Percentiles rank a stretch among this genome's conserved stretches.
Evolutionary conservation across 495 filamentous ascomycete genomes (phyloP).

Genomic region (Terfezia claveryi): DNA sequence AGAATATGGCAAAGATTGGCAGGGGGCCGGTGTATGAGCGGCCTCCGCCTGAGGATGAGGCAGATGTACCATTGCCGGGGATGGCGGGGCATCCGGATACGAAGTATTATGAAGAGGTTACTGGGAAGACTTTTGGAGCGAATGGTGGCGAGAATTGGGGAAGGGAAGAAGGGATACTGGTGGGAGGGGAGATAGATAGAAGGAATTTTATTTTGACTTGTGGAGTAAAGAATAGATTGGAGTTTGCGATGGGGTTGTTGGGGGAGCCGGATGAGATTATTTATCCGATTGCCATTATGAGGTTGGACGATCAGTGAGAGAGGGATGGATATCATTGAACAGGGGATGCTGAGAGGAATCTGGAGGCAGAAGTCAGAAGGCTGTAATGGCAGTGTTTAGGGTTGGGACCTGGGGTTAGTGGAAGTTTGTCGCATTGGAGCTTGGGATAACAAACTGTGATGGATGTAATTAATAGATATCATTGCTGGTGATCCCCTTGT

Average conservation of each 20-base stretch:
- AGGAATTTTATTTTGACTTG: conserved; percentile 29
- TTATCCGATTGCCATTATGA: background rate
- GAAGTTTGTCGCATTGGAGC: no score
- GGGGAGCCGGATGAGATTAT: conserved; percentile 34
- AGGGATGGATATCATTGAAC: background rate
- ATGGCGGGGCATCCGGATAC: conserved; percentile 6
- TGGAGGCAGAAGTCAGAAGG: no score
- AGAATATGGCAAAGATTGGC: conserved; percentile 43
- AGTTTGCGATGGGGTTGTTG: conserved; percentile 39
- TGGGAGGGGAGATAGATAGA: background rate
- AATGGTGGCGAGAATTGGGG: conserved; percentile 6
- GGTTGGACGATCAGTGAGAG: conserved; percentile 20
- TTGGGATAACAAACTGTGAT: no score
- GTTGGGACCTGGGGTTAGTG: no score
- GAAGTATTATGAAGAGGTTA: conserved; percentile 3
- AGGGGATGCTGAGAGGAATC: no score
- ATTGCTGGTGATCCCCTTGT: no score
- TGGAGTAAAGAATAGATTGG: conserved; percentile 20
- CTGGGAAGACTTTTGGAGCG: conserved; percentile 10
- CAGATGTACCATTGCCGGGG: conserved; percentile 12
- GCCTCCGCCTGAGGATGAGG: conserved; percentile 24
- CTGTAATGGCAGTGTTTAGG: no score
- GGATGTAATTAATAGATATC: no score
- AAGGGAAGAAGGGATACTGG: conserved; percentile 10
- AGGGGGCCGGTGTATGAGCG: conserved; percentile 50